Base-by-base conservation (phyloP, 2,329 filamentous ascomycete genomes). In the Diaporthe humulicola region DNA sequence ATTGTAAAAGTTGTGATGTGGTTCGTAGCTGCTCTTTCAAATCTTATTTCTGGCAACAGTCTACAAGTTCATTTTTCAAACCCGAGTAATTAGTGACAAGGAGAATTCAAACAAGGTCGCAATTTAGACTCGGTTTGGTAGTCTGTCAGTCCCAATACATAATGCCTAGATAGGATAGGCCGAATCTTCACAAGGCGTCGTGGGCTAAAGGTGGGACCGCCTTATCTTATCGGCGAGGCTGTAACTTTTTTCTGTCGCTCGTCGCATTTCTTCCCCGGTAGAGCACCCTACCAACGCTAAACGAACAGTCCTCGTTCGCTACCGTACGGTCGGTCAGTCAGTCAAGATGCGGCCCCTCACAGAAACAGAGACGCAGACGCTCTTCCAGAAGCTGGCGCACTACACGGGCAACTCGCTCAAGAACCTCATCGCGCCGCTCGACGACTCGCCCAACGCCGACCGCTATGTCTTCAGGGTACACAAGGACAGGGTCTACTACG, bases 351-450 rank as follows among this genome's bases (percentile, higher is more conserved):
- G 95, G 73, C 91, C 93, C 70, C 91, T 98, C 78, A 97, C 95
- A 73, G 95, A 95, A 84, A 85, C 88, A 81, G 93, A 95, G 86
- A 94, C 93, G 74, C 91, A 94, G 83, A 94, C 93, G 1, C 91
- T 98, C 80, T 97, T 98, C 85, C 91, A 93, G 79, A 98, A 98
- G 88, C 91, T 99, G 54, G 97, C 97, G 74, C 94, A 95, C 84
- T 99, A 98, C 88, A 97, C 94, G 33, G 95, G 96, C 78, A 91
- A 90, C 80, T 96, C 94, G 25, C 90, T 98, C 79, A 96, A 95
- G 84, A 92, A 95, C 84, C 90, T 98, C 78, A 95, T 96, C 79
- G 91, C 93, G 64, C 93, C 93, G 14, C 87, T 94, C 76, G 90
- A 93, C 81, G 88, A 92, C 85, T 90, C 89, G 56, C 88, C 90